A percentile compares a stretch with the other conserved stretches of the same genome.
Conservation (phyloP, 306 rosid genomes). For the Bauhinia variegata region DNA sequence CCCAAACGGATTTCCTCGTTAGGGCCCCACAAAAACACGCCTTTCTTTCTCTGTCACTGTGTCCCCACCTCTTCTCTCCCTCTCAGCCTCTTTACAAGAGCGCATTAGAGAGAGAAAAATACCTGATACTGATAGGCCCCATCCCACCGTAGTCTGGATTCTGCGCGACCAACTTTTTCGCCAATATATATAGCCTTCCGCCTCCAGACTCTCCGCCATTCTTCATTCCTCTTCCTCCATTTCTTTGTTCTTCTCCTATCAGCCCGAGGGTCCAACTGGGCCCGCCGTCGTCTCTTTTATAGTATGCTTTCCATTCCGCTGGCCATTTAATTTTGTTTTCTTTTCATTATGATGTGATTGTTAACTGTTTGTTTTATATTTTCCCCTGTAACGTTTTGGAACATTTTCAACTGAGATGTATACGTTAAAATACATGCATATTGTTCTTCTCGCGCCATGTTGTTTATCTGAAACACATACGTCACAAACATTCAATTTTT, state of each 20-base stretch:
- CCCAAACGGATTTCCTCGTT: background rate
- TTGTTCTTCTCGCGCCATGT: no score
- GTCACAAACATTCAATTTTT: no score
- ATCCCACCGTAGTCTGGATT: slow-evolving; percentile 32
- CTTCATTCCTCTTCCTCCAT: background rate
- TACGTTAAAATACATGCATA: no score
- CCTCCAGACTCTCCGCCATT: background rate
- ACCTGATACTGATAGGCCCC: background rate
- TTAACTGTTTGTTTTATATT: no score
- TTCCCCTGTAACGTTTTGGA: no score
- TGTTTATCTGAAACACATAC: no score
- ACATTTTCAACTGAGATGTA: no score
- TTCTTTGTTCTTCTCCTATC: background rate
- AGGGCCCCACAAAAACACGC: slow-evolving; percentile 36
- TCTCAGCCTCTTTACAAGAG: background rate
- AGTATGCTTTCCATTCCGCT: no score
- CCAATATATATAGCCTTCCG: background rate
- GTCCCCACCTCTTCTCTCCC: background rate
- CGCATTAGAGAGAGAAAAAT: slow-evolving; percentile 5
- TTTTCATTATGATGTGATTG: no score
- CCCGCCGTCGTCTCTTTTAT: background rate
- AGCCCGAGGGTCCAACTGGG: background rate
- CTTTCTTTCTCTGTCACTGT: no score
- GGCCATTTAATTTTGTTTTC: no score
- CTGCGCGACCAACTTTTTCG: slow-evolving; percentile 35